A percentile compares a stretch with the other conserved stretches of the same genome.
Evolutionary conservation across 2,329 filamentous ascomycete genomes (phyloP).

Genomic region (Fusarium bactridioides): DNA sequence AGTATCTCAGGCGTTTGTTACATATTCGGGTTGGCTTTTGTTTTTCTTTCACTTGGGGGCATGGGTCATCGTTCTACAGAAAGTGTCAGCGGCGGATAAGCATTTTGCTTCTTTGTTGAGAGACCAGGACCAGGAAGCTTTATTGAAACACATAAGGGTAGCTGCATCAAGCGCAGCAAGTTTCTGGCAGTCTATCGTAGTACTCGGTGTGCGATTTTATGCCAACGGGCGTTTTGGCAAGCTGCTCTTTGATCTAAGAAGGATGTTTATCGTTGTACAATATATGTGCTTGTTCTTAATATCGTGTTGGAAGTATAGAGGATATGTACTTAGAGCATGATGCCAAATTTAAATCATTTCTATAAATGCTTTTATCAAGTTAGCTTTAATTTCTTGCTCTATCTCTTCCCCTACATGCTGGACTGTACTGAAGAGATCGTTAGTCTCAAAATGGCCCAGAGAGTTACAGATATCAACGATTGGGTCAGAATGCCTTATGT

Average conservation of each 20-base stretch:
- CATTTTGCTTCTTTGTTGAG: not conserved
- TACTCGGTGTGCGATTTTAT: not conserved
- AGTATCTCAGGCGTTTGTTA: conserved; percentile 28
- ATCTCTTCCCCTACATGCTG: not conserved
- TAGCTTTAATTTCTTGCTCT: not conserved
- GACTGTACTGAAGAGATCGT: not conserved
- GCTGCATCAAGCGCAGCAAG: not conserved
- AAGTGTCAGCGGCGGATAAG: not conserved
- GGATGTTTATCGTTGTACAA: conserved; percentile 8
- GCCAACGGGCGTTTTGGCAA: not conserved
- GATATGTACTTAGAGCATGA: not conserved
- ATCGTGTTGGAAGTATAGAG: not conserved
- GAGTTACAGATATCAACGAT: conserved; percentile 20
- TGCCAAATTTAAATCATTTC: not conserved
- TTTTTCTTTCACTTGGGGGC: conserved; percentile 8
- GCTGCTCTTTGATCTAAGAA: not conserved
- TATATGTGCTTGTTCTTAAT: conserved; percentile 8
- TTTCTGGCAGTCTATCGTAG: not conserved
- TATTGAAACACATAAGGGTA: not conserved
- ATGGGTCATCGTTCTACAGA: conserved; percentile 12
- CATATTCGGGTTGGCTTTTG: conserved; percentile 4
- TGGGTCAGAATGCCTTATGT: not conserved
- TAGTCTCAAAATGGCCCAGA: conserved; percentile 7
- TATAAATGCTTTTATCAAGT: no score
- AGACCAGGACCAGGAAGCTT: not conserved